phyloP scores from a whole-genome alignment of 768 basidiomycete species.

The Boletus huronensis region DNA sequence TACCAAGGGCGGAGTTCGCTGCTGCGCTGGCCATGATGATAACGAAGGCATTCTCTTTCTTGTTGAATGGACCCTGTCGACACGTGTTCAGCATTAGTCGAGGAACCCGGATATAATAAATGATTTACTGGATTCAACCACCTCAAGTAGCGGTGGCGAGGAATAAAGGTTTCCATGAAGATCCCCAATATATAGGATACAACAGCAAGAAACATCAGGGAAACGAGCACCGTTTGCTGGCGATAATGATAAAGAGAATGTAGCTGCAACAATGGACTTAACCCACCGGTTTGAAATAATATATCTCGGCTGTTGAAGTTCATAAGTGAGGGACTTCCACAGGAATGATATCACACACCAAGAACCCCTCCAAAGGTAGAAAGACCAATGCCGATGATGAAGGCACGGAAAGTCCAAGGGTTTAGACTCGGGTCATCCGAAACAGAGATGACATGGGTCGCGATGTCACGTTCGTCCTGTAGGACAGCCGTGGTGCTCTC shows the following conservation, averaged over 20 bases:
- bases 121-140: slow-evolving; percentile 48
- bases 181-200: slow-evolving; percentile 50
- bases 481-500: slow-evolving; percentile 26
- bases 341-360: slow-evolving; percentile 29
- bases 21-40: slow-evolving; percentile 57
- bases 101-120: neutral
- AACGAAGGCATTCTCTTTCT: slow-evolving; percentile 57
- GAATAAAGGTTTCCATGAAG: slow-evolving; percentile 44
- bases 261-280: neutral
- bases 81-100: neutral
- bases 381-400: slow-evolving; percentile 54
- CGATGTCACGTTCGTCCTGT: slow-evolving; percentile 45
- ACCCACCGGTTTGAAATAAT: slow-evolving; percentile 56
- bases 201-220: slow-evolving; percentile 53
- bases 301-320: slow-evolving; percentile 46
- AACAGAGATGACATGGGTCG: slow-evolving; percentile 44
- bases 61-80: slow-evolving; percentile 51
- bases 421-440: slow-evolving; percentile 27
- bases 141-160: slow-evolving; percentile 40
- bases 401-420: slow-evolving; percentile 42
- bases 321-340: slow-evolving; percentile 2
- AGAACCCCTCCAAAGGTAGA: slow-evolving; percentile 52
- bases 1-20: slow-evolving; percentile 51
- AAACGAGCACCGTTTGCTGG: slow-evolving; percentile 53
- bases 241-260: neutral